phyloP scores from a whole-genome alignment of 2,329 filamentous ascomycete species.

The Fusarium penzigii region DNA sequence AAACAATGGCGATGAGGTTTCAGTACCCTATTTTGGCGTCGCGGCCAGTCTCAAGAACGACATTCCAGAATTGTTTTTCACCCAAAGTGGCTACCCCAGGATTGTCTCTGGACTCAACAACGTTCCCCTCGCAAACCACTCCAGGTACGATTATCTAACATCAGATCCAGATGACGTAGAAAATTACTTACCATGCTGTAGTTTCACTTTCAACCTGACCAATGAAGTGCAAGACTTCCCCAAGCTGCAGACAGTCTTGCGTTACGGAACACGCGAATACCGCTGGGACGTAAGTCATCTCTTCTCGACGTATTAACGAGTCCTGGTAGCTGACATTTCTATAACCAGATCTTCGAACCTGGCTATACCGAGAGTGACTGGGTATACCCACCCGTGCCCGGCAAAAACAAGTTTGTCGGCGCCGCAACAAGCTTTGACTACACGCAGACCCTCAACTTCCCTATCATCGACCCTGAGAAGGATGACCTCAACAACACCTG shows the following conservation, averaged over 20 bases:
- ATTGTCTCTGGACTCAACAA: no score
- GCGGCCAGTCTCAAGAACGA: neutral
- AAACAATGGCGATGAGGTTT: slow-evolving; percentile 5
- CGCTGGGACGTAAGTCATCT: slow-evolving; percentile 4
- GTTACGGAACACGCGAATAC: no score
- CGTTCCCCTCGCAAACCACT: no score
- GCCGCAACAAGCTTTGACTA: neutral
- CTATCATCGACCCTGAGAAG: neutral
- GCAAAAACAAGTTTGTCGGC: slow-evolving; percentile 7
- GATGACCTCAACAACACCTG: no score
- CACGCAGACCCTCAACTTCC: neutral
- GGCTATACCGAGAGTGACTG: slow-evolving; percentile 6
- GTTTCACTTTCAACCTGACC: slow-evolving; percentile 2
- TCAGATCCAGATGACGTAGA: no score
- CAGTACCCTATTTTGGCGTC: slow-evolving; percentile 3
- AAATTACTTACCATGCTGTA: slow-evolving; percentile 12
- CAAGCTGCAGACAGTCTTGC: neutral
- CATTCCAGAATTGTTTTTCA: neutral
- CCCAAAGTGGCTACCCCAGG: no score
- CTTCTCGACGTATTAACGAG: slow-evolving; percentile 6
- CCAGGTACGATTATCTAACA: no score
- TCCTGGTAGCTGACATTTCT: slow-evolving; percentile 16
- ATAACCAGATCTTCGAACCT: slow-evolving; percentile 19
- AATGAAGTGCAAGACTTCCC: slow-evolving; percentile 15
- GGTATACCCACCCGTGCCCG: slow-evolving; percentile 7